Conservation (phyloP, 2,329 filamentous ascomycete genomes). For the Colletotrichum tabaci region DNA sequence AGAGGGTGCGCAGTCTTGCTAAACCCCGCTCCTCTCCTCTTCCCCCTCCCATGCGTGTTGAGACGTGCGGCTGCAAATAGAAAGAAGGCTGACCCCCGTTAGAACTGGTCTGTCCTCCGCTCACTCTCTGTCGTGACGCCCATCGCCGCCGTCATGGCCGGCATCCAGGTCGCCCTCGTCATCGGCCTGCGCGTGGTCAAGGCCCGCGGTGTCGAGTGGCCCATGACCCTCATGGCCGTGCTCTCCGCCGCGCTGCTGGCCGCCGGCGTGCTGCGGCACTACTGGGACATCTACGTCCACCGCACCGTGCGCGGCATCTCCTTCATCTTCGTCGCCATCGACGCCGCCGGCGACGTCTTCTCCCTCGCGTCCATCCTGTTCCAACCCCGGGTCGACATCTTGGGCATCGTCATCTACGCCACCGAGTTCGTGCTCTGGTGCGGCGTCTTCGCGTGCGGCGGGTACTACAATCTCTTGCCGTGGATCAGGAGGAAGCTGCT, state of each 20-base stretch:
- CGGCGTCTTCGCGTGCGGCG: constrained; percentile 76
- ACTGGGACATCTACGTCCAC: constrained; percentile 78
- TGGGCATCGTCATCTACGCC: constrained; percentile 78
- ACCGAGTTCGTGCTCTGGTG: constrained; percentile 77
- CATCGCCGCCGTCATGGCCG: constrained; percentile 71
- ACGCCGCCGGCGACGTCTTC: constrained; percentile 78
- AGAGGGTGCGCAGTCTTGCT: constrained; percentile 51
- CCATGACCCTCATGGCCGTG: constrained; percentile 76
- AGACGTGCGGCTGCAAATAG: too few relatives aligned
- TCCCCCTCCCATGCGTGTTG: too few relatives aligned
- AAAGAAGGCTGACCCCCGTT: constrained; percentile 5
- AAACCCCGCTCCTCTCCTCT: neutral
- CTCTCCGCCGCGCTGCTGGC: constrained; percentile 75
- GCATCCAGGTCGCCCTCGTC: constrained; percentile 72
- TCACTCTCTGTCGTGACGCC: constrained; percentile 64
- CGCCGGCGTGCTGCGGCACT: constrained; percentile 77
- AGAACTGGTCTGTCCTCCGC: constrained; percentile 68
- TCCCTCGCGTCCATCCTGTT: constrained; percentile 77
- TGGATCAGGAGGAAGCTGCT: constrained; percentile 62
- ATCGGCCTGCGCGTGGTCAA: constrained; percentile 66
- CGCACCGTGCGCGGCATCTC: constrained; percentile 79
- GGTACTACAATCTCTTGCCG: constrained; percentile 74
- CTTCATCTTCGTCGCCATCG: constrained; percentile 79
- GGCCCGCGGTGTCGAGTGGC: constrained; percentile 67
- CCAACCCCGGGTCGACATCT: constrained; percentile 69